These are phyloP conservation scores for Botrytis tulipae DNA, from an alignment of 2,329 filamentous ascomycete species.

Conservation along the genomic window DNA sequence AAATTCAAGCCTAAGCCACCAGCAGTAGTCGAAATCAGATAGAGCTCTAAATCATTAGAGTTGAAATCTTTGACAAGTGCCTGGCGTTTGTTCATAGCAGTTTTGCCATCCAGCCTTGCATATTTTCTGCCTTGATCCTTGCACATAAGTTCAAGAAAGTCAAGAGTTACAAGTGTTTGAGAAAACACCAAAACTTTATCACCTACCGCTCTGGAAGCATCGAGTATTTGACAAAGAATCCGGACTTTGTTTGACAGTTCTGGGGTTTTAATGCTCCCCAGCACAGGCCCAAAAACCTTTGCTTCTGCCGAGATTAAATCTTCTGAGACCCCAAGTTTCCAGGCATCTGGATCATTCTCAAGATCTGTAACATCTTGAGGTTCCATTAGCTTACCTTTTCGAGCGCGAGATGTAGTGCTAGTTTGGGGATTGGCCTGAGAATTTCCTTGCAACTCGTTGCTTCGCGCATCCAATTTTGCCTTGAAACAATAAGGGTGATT, in stretches of 20 bases:
- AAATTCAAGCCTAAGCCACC: slow-evolving; percentile 85
- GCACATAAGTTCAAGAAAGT: slow-evolving; percentile 65
- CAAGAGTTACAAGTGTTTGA: slow-evolving; percentile 65
- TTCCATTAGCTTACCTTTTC: not conserved
- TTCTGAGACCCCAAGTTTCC: slow-evolving; percentile 35
- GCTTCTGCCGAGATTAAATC: slow-evolving; percentile 28
- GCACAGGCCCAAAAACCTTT: slow-evolving; percentile 13
- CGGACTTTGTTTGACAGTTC: slow-evolving; percentile 65
- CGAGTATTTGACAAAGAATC: slow-evolving; percentile 67
- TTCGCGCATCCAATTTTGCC: slow-evolving; percentile 47
- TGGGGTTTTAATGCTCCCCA: slow-evolving; percentile 42
- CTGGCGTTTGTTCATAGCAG: slow-evolving; percentile 57
- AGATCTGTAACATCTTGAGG: slow-evolving; percentile 13
- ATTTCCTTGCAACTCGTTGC: slow-evolving; percentile 33
- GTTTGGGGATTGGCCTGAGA: not conserved
- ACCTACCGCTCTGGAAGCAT: slow-evolving; percentile 55
- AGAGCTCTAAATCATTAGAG: slow-evolving; percentile 53
- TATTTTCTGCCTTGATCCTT: slow-evolving; percentile 47
- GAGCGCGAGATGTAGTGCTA: not conserved
- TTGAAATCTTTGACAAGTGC: slow-evolving; percentile 69
- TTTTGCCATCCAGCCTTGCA: slow-evolving; percentile 66
- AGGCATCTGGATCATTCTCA: slow-evolving; percentile 32
- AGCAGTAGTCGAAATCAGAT: slow-evolving; percentile 79
- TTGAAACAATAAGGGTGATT: slow-evolving; percentile 52
- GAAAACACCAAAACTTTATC: slow-evolving; percentile 85